These are phyloP conservation scores for Stephania japonica DNA, from an alignment of 164 flowering plant species.

Conservation along the genomic window DNA sequence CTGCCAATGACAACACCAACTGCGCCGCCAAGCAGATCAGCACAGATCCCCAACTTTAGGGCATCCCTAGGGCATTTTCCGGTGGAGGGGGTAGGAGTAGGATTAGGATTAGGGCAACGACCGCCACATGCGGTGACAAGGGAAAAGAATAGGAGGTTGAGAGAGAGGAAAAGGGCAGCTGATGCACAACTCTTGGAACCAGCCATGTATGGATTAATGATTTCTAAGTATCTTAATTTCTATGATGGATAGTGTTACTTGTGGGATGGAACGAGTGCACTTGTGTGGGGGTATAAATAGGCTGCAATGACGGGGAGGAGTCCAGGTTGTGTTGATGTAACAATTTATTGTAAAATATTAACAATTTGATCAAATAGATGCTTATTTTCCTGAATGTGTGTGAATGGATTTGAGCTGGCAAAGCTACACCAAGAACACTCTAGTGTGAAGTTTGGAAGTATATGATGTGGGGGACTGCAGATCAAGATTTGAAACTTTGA, in stretches of 20 bases:
- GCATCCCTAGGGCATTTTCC: conserved; percentile 44
- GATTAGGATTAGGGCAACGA: conserved; percentile 7
- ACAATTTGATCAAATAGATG: no score
- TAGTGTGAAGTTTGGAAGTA: no score
- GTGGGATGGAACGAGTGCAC: neutral
- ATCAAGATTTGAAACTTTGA: no score
- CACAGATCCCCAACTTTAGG: conserved; percentile 52
- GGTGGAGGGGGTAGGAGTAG: conserved; percentile 9
- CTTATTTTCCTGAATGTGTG: no score
- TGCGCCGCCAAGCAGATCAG: conserved; percentile 32
- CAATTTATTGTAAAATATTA: no score
- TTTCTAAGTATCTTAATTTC: no score
- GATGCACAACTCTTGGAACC: conserved; percentile 31
- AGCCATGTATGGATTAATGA: conserved; percentile 30
- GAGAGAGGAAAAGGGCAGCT: conserved; percentile 34
- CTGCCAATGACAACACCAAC: conserved; percentile 35
- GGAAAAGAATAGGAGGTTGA: conserved; percentile 46
- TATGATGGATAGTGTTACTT: neutral
- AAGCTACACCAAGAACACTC: no score
- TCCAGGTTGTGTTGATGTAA: no score
- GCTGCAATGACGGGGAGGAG: no score
- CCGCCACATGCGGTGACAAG: conserved; percentile 31
- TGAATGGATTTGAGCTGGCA: no score
- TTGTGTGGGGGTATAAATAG: neutral
- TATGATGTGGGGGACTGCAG: no score